Percentiles rank a stretch among this genome's conserved stretches.
phyloP scores from a whole-genome alignment of 768 basidiomycete species.

The Pulveroboletus sp. region DNA sequence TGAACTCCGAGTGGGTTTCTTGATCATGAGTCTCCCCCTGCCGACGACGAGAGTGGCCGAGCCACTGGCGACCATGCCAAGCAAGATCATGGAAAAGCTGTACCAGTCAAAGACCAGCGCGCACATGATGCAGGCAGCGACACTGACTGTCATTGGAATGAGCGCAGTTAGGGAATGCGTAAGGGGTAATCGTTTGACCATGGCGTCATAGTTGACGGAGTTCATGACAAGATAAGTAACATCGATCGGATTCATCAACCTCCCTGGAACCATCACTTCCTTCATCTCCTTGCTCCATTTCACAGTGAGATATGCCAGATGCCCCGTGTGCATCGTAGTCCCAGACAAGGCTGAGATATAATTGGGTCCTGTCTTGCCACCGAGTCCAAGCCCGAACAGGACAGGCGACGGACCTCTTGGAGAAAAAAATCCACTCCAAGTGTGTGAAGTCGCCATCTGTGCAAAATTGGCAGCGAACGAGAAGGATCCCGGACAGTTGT shows the following conservation, averaged over 20 bases:
- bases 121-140: constrained; percentile 18
- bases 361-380: constrained; percentile 26
- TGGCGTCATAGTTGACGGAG: constrained; percentile 4
- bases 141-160: constrained; percentile 23
- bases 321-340: constrained; percentile 18
- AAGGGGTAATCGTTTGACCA: constrained; percentile 4
- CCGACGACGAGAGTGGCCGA: constrained; percentile 25
- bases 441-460: constrained; percentile 21
- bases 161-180: constrained; percentile 4
- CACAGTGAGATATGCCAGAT: constrained; percentile 22
- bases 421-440: constrained; percentile 26
- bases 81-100: constrained; percentile 28
- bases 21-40: constrained; percentile 20
- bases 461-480: constrained; percentile 30
- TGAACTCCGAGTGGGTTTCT: constrained; percentile 11
- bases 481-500: constrained; percentile 34
- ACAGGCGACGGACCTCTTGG: constrained; percentile 13
- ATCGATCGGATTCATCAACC: constrained; percentile 15
- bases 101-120: constrained; percentile 28
- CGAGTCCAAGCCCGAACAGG: constrained; percentile 27
- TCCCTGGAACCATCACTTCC: constrained; percentile 15
- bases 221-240: constrained; percentile 15
- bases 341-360: constrained; percentile 26
- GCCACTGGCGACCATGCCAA: constrained; percentile 28
- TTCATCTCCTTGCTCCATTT: constrained; percentile 7